Conservation (phyloP, 345 rosid genomes). For the Eucalyptus sp. region DNA sequence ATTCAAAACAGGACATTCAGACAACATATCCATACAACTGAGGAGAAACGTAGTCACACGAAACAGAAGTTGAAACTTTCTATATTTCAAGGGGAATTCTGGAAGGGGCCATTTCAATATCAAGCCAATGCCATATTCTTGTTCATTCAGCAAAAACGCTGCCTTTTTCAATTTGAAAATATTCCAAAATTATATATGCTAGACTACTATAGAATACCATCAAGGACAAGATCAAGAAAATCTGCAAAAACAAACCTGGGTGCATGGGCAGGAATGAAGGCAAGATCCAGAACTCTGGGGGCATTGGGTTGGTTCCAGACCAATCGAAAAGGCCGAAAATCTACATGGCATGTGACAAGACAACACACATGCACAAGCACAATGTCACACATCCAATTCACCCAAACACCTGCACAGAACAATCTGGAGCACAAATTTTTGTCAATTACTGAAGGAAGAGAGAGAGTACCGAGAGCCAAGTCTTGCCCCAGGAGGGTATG, state of each 20-base stretch:
- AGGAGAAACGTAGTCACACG: background rate
- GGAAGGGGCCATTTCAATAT: background rate
- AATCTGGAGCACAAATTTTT: background rate
- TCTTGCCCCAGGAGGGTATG: slow-evolving; percentile 27
- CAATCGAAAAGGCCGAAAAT: slow-evolving; percentile 12
- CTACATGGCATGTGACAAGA: background rate
- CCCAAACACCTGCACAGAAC: background rate
- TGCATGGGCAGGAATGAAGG: slow-evolving; percentile 22
- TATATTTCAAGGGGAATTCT: background rate
- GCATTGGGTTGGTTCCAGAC: slow-evolving; percentile 18
- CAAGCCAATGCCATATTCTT: background rate
- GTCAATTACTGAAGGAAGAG: background rate
- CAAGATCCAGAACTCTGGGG: slow-evolving; percentile 15
- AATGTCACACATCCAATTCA: background rate
- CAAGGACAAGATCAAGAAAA: background rate
- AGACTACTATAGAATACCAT: background rate
- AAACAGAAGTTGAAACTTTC: background rate
- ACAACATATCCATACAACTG: background rate
- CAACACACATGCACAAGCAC: background rate
- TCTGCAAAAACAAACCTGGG: background rate
- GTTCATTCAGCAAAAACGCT: background rate
- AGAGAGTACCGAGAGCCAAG: slow-evolving; percentile 16
- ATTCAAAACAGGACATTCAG: background rate
- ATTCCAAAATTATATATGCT: background rate
- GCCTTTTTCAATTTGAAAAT: background rate